Evolutionary conservation across 2,329 filamentous ascomycete genomes (phyloP).

Genomic region (Fusarium mundagurra): DNA sequence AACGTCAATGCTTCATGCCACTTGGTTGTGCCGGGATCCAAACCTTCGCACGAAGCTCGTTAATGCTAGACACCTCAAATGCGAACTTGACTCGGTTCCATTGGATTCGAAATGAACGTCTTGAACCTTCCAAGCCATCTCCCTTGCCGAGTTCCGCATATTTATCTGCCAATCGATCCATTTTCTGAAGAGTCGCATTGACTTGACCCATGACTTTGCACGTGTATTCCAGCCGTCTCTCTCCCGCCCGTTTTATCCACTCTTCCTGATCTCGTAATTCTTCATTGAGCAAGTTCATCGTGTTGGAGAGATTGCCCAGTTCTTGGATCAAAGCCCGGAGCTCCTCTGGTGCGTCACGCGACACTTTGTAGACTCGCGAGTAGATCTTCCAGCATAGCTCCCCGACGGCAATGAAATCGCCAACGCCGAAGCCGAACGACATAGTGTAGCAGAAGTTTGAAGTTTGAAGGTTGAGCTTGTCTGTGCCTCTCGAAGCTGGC

Average conservation of each 20-base stretch:
- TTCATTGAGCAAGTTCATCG: rapidly evolving
- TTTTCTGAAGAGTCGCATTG: not conserved
- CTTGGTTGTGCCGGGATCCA: rapidly evolving
- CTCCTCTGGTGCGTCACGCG: rapidly evolving
- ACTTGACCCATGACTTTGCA: not conserved
- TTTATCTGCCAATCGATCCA: not conserved
- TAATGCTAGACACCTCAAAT: not conserved
- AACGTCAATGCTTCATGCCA: rapidly evolving
- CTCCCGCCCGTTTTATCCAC: rapidly evolving
- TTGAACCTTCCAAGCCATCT: rapidly evolving
- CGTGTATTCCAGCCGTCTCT: rapidly evolving
- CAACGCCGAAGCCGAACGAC: not conserved
- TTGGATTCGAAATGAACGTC: rapidly evolving
- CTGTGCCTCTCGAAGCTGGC: rapidly evolving
- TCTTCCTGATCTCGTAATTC: rapidly evolving
- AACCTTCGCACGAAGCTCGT: not conserved
- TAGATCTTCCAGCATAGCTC: not conserved
- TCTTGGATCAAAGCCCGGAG: rapidly evolving
- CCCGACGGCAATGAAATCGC: not conserved
- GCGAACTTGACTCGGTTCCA: not conserved
- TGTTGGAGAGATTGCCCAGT: rapidly evolving
- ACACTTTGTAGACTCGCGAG: rapidly evolving
- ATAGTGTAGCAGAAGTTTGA: rapidly evolving
- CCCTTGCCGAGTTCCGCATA: not conserved
- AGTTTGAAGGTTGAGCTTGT: rapidly evolving